Evolutionary conservation across 768 basidiomycete species (phyloP).

Genomic region (Russula earlei): DNA sequence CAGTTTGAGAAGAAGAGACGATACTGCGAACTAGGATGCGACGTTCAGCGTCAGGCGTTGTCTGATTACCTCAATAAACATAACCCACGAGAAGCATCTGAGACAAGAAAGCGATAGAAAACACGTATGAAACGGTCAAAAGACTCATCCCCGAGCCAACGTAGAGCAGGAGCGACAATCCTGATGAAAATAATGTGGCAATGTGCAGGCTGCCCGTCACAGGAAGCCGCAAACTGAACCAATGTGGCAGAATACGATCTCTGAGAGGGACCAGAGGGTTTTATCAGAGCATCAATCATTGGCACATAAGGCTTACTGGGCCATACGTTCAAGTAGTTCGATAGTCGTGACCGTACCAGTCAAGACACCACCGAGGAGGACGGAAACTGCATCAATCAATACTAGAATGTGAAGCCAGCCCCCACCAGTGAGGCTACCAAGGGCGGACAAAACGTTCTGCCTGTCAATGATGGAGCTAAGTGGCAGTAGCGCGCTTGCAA

Average conservation of each 20-base stretch:
- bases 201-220: constrained; percentile 16
- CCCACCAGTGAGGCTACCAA: constrained; percentile 14
- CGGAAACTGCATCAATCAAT: constrained; percentile 15
- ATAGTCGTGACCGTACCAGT: constrained; percentile 16
- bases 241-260: constrained; percentile 15
- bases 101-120: constrained; percentile 20
- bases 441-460: constrained; percentile 16
- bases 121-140: constrained; percentile 16
- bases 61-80: neutral
- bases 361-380: constrained; percentile 19
- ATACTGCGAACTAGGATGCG: constrained; percentile 13
- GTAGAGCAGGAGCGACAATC: constrained; percentile 15
- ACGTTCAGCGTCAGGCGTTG: neutral
- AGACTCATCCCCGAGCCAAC: constrained; percentile 19
- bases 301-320: neutral
- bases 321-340: constrained; percentile 17
- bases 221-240: constrained; percentile 15
- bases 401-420: constrained; percentile 17
- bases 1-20: constrained; percentile 15
- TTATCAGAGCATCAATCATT: neutral
- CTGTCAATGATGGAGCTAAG: constrained; percentile 1
- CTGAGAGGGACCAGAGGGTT: neutral
- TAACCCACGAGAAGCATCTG: constrained; percentile 15
- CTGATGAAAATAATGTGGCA: constrained; percentile 9
- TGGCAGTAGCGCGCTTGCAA: constrained; percentile 16